These are phyloP conservation scores for Yarrowia galli DNA, from an alignment of 1,139 yeast species.

Conservation along the genomic window DNA sequence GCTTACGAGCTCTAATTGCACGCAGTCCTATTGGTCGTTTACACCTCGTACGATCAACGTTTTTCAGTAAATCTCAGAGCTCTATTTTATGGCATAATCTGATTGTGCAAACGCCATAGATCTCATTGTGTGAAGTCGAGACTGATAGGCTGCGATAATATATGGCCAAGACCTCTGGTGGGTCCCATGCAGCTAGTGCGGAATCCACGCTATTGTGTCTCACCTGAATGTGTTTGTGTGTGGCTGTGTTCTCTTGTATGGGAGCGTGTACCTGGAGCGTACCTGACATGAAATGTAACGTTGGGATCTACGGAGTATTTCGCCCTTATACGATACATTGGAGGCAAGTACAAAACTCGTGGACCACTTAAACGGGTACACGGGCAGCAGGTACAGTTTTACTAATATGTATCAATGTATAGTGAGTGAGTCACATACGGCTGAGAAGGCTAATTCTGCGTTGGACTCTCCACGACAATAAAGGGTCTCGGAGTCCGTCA, in stretches of 20 bases:
- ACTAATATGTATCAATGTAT: not conserved
- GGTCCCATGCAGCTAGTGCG: slow-evolving; percentile 2
- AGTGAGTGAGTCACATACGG: slow-evolving; percentile 6
- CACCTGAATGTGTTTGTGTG: too few species aligned
- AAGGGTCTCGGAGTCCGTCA: not conserved
- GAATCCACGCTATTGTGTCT: not conserved
- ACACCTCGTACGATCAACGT: slow-evolving; percentile 12
- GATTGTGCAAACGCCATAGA: not conserved
- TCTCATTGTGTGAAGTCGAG: too few species aligned
- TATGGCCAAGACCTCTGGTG: not conserved
- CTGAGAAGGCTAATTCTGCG: not conserved
- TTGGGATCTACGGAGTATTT: not conserved
- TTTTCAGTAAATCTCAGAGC: not conserved
- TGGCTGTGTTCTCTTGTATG: too few species aligned
- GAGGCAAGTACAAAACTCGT: not conserved
- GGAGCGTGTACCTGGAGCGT: not conserved
- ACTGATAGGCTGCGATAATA: not conserved
- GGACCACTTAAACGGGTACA: too few species aligned
- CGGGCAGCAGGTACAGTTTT: too few species aligned
- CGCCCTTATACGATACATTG: not conserved
- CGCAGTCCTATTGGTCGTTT: slow-evolving; percentile 25
- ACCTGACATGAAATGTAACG: not conserved
- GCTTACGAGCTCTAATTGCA: slow-evolving; percentile 16
- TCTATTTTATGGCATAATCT: not conserved
- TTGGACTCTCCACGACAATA: not conserved